Evolutionary conservation across 2,329 filamentous ascomycete genomes (phyloP), one percentile per base, ranked within the genome.

Genomic region (Aspergillus tubingensis): DNA sequence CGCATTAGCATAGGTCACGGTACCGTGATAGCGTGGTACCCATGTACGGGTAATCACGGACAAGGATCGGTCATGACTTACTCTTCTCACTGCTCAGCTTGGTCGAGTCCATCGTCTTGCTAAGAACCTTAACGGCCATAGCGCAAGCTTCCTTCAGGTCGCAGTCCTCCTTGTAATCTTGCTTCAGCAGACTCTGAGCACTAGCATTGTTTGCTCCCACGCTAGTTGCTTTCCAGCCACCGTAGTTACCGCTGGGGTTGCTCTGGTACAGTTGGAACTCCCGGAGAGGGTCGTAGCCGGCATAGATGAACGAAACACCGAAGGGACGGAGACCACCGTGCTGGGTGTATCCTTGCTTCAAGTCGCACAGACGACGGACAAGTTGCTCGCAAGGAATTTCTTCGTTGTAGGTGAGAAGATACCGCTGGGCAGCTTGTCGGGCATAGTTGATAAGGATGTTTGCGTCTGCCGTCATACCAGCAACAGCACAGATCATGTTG

Each of bases 381-480:
- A 99, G 91, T 81, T 99, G 95, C 80, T 99, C 95, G 83, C 95
- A 99, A 61, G 95, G 95, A 67, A 99, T 99, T 76, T 99, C 95
- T 89, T 97, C 93, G 84, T 98, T 96, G 86, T 99, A 99, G 72
- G 94, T 99, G 68, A 96, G 88, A 77, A 99, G 94, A 82, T 99
- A 98, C 75, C 90, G 88, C 82, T 99, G 95, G 71, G 95, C 95
- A 72, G 91, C 91, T 86, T 96, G 92, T 71, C 95, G 92, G 77
- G 95, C 96, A 81, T 96, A 97, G 85, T 99, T 99, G 88, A 99
- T 99, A 77, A 99, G 92, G 79, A 99, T 99, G 84, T 99, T 99
- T 79, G 95, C 95, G 77, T 99, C 95, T 74, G 95, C 95, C 49
- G 93, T 99, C 94, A 99, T 98, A 76, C 95, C 95, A 72, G 95